Evolutionary conservation across 2,329 filamentous ascomycete species (phyloP), one percentile per base, ranked within the genome.

Genomic region (Colletotrichum tanaceti): DNA sequence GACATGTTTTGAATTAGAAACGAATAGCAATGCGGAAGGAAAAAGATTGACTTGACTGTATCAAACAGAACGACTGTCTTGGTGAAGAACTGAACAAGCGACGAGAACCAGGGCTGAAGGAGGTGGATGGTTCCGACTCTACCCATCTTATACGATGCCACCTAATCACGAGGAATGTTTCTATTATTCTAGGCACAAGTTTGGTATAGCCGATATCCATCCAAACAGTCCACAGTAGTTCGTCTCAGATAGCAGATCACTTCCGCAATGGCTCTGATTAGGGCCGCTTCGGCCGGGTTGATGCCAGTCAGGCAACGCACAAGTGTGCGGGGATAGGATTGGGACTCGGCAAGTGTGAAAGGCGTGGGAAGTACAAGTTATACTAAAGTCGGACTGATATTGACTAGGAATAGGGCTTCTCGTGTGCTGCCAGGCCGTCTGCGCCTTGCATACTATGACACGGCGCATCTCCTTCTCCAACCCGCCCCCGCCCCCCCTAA

Each of bases 401-500:
- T 9, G 39, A 13, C 55, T 28, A 28, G 63, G 47, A 47, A 9
- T 65, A 41, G 5, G 47, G n/a, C 47, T n/a, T 46, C 47, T 65
- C 53, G 14, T 16, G 44, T n/a, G n/a, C 7, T 28, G 47, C 35
- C 3, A 4, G 20, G 22, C 28, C 22, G 38, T 38, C n/a, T 24
- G 50, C 39, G 6, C 18, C 55, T 55, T 16, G 20, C 52, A 41
- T 41, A 38, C 35, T 20, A 5, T n/a, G n/a, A n/a, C 60, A 44
- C 16, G 7, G 24, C 39, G 32, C 32, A 32, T 10, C 32, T 2
- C 32, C 32, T 9, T 35, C 32, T 35, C 32, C 9, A n/a, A n/a
- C n/a, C n/a, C n/a, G n/a, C n/a, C 3, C 6, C 16, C 11, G 24
- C 59, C 22, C 41, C n/a, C 24, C n/a, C 13, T n/a, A 13, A 39